Conservation (phyloP, 2,329 filamentous ascomycete genomes). For the Colletotrichum sp. region DNA sequence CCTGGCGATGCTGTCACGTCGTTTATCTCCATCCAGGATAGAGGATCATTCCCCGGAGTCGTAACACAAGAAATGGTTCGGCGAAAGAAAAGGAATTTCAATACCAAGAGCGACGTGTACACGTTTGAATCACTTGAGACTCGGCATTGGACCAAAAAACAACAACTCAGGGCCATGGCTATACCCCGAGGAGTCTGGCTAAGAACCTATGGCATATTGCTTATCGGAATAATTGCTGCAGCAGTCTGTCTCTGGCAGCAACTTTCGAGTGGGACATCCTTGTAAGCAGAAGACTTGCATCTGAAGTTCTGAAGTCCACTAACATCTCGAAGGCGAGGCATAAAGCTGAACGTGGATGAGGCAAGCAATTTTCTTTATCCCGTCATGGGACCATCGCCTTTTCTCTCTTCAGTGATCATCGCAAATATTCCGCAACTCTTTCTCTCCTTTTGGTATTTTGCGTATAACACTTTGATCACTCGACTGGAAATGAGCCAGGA, state of each 20-base stretch:
- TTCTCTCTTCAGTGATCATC: not conserved
- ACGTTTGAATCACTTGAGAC: not conserved
- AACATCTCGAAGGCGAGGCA: not conserved
- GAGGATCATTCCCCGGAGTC: not conserved
- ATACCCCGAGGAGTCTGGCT: not conserved
- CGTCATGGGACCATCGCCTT: not conserved
- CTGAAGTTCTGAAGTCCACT: not conserved
- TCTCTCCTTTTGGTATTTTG: not conserved
- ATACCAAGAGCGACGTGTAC: not conserved
- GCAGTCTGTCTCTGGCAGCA: not conserved
- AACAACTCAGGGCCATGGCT: not conserved
- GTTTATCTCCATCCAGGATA: not conserved
- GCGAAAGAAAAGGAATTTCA: rapidly evolving
- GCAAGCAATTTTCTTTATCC: not conserved
- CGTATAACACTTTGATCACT: not conserved
- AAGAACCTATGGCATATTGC: not conserved
- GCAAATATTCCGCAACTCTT: not conserved
- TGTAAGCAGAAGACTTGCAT: not conserved
- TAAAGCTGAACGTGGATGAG: not conserved
- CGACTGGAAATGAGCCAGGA: not conserved
- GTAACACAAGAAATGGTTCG: not conserved
- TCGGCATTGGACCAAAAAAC: not conserved
- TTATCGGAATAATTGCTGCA: not conserved
- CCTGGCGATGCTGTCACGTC: not conserved
- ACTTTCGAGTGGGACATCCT: not conserved